Evolutionary conservation across 176 grass and related monocot genomes (phyloP).

Genomic region (Eragrostis nindensis): DNA sequence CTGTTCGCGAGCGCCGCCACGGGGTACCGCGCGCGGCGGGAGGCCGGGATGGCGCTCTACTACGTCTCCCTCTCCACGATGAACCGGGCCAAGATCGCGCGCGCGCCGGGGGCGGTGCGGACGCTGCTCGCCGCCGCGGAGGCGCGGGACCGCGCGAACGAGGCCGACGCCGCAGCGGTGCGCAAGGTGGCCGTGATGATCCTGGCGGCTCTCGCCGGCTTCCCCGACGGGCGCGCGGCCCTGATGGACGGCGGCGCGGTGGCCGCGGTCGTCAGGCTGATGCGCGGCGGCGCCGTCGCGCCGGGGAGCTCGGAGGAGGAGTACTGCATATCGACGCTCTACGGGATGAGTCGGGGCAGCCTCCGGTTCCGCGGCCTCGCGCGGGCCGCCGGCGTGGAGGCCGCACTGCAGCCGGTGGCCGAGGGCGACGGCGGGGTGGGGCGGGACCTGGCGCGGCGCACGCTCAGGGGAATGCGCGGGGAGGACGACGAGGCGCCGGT

Average conservation of each 20-base stretch:
- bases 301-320: constrained; percentile 60
- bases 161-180: constrained; percentile 47
- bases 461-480: constrained; percentile 66
- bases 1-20: constrained; percentile 47
- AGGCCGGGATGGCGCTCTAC: constrained; percentile 88
- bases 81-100: constrained; percentile 80
- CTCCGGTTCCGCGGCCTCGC: constrained; percentile 81
- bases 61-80: constrained; percentile 73
- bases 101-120: constrained; percentile 60
- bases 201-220: constrained; percentile 66
- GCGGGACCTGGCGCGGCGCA: constrained; percentile 70
- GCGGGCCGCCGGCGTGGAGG: constrained; percentile 62
- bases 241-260: constrained; percentile 85
- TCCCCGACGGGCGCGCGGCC: constrained; percentile 60
- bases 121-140: constrained; percentile 57
- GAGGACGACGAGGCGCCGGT: constrained; percentile 51
- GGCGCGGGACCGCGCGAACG: constrained; percentile 18
- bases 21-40: constrained; percentile 60
- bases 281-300: constrained; percentile 39
- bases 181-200: constrained; percentile 73
- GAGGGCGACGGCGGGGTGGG: constrained; percentile 43
- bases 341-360: constrained; percentile 77
- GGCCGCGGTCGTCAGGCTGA: constrained; percentile 45
- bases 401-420: constrained; percentile 55
- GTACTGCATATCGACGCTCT: constrained; percentile 62